Evolutionary conservation across 1,139 yeast genomes (phyloP), one percentile per base, ranked within the genome.

Genomic region (Saccharomyces hybrid): DNA sequence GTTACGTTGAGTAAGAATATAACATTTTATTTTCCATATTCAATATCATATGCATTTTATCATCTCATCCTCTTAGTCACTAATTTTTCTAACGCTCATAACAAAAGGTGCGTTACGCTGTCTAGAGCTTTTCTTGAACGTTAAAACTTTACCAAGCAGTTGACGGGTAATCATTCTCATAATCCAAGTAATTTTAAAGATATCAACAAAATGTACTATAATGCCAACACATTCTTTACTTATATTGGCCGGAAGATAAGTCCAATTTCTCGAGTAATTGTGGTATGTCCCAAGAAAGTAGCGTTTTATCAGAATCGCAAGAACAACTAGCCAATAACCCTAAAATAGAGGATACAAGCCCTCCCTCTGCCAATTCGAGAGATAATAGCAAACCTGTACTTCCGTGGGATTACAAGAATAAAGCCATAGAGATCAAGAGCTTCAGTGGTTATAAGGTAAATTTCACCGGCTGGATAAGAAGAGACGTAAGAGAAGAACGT

Each of bases 361-460:
- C 44, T 1, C 25, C 44, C 44, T 38, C 44, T 20, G 23, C 11
- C 16, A 16, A 20, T 9, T 25, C 44, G 6, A 38, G 44, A 38
- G 44, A 38, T 20, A 16, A 38, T 38, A 38, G 44, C 23, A 23
- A 38, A 38, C 44, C 44, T 8, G 66, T 59, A 3, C 44, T 57
- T 6, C 67, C 63, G 3, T 65, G 68, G 67, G 58, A 56, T 27
- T 52, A 52, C 8, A 58, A 52, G 11, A 54, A 55, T 9, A 56
- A 57, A 4, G 55, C 54, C 8, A 56, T 64, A n/a, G 52, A 53
- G 4, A 55, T 65, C 38, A 61, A 58, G 51, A 59, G 64, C 44
- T 65, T 65, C 32, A 62, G 64, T 8, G 66, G 67, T 20, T 63
- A 65, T 54, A 57, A 58, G 25, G 48, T 65, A 20, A 56, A 59